Evolutionary conservation across 164 flowering plant species (phyloP).

Genomic region (Akebia trifoliata): DNA sequence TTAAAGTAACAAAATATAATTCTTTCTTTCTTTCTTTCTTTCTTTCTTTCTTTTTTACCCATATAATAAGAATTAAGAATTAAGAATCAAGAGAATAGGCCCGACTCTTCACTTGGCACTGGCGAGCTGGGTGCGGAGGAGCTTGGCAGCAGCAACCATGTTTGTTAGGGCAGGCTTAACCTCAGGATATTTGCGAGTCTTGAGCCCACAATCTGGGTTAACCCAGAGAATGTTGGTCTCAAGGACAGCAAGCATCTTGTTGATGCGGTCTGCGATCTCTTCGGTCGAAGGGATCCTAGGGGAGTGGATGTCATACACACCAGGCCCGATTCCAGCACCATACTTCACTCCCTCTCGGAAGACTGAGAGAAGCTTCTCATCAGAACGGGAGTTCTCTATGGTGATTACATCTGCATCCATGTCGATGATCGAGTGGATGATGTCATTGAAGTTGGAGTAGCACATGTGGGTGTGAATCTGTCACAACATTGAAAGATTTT

Average conservation of each 20-base stretch:
- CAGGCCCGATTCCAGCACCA: conserved; percentile 65
- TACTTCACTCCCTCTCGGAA: conserved; percentile 74
- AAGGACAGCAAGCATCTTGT: conserved; percentile 62
- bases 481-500: too few species aligned
- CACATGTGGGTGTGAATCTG: conserved; percentile 75
- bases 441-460: conserved; percentile 67
- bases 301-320: conserved; percentile 66
- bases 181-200: conserved; percentile 57
- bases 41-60: too few species aligned
- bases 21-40: too few species aligned
- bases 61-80: too few species aligned
- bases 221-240: conserved; percentile 61
- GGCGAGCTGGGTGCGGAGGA: conserved; percentile 46
- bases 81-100: too few species aligned
- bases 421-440: conserved; percentile 62
- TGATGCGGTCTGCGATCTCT: conserved; percentile 52
- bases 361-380: conserved; percentile 60
- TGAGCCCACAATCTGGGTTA: conserved; percentile 72
- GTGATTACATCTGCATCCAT: conserved; percentile 74
- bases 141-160: conserved; percentile 68
- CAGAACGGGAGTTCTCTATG: conserved; percentile 60
- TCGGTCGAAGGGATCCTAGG: conserved; percentile 59
- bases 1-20: too few species aligned
- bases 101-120: conserved; percentile 29
- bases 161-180: conserved; percentile 55